Evolutionary conservation across 2,329 filamentous ascomycete genomes (phyloP).

Genomic region (Trichoderma arundinaceum): DNA sequence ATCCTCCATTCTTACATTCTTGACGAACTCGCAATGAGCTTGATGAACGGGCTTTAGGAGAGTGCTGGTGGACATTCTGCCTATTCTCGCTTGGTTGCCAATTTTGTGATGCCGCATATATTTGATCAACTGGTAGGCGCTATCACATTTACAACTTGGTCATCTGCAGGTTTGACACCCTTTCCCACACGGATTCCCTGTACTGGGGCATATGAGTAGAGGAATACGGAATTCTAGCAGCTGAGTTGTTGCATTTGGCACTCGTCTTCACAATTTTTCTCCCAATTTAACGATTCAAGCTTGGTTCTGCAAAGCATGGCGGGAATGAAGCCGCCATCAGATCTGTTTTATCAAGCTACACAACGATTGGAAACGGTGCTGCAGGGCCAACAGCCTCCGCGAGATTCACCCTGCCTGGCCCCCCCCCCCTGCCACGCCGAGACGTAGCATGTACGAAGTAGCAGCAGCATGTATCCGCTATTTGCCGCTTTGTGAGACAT

Average conservation of each 20-base stretch:
- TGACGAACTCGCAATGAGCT: background rate
- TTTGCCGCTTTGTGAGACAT: conserved; percentile 25
- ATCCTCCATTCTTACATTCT: background rate
- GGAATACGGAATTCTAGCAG: background rate
- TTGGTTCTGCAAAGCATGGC: too few relatives aligned
- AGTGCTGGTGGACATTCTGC: background rate
- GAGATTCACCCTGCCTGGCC: conserved; percentile 3
- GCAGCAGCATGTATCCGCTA: background rate
- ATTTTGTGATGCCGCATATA: background rate
- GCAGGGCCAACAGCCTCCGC: background rate
- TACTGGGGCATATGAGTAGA: background rate
- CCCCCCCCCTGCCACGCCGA: conserved; percentile 14
- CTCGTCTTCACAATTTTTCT: too few relatives aligned
- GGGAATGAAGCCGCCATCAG: background rate
- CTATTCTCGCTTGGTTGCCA: background rate
- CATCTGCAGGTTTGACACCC: conserved; percentile 20
- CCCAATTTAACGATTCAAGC: too few relatives aligned
- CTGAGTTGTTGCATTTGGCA: background rate
- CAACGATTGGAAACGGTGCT: background rate
- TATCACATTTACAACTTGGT: conserved; percentile 10
- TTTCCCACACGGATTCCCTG: background rate
- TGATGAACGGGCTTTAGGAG: background rate
- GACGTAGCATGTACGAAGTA: background rate
- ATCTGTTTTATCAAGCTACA: background rate
- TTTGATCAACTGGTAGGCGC: conserved; percentile 9